Base-by-base conservation (phyloP, 192 early-diverging fungal species). In the Coemansia sp. region DNA sequence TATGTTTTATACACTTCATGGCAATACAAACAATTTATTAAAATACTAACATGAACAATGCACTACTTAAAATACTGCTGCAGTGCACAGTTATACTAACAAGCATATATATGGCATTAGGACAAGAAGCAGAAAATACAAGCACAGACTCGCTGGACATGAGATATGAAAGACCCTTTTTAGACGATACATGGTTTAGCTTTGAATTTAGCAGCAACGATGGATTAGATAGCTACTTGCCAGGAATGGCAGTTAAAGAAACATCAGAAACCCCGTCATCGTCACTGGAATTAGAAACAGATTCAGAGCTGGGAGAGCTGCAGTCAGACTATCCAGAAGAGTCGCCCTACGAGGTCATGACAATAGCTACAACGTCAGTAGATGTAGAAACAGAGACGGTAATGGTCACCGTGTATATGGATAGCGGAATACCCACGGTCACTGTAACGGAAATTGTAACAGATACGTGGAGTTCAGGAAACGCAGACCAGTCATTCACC, bases 191-290 rank as follows among this genome's bases (percentile, higher is more conserved):
- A 10, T 20, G 9, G 7, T 54, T 54, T 25, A 20, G 19, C 7
- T 54, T 54, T 54, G 51, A 54, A 10, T 54, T 54, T 17, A 54
- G 51, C 22, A 54, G 20, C 22, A 17, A 32, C 22, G 51, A 54
- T 11, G 51, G 51, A 9, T 12, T 54, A 9, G 8, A 54, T 25
- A 22, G 9, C 8, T 14, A 14, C 0, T 9, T 38, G 38, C 32
- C 57, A 40, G 70, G 70, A 43, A 22, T 71, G 19, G 70, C 63
- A 2, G 70, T 61, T 3, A 71, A 64, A 37, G 70, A 64, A 41
- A 71, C 70, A 14, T 71, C 70, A 0, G 58, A 53, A 59, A 55
- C 42, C 32, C 22, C 60, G 1, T 19, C 63, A 13, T 19, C 49
- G 1, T 22, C 5, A 5, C 40, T 8, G 20, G 20, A 45, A 25